Percentiles rank a stretch among this genome's conserved stretches.
Evolutionary conservation across 176 grass and related monocot genomes (phyloP).

Genomic region (Triticum monococcum): DNA sequence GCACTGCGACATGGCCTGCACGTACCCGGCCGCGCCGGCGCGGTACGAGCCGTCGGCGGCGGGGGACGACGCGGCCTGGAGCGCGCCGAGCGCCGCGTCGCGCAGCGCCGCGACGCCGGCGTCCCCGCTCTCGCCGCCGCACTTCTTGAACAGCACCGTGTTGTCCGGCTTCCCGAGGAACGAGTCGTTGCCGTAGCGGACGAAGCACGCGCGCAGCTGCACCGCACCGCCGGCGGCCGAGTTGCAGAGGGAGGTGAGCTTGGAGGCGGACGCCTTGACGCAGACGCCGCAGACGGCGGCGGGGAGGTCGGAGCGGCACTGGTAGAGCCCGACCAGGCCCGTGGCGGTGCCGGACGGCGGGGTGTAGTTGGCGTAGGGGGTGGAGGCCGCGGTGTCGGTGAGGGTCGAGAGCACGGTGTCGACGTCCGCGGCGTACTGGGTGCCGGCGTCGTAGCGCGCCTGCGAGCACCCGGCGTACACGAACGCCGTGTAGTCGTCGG

Average conservation of each 20-base stretch:
- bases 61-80: conserved; percentile 40
- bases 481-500: conserved; percentile 66
- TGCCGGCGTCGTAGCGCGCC: conserved; percentile 50
- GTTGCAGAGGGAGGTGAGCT: conserved; percentile 65
- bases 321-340: conserved; percentile 49
- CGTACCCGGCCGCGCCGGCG: conserved; percentile 60
- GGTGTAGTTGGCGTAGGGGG: conserved; percentile 57
- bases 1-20: conserved; percentile 96
- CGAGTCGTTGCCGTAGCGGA: conserved; percentile 88
- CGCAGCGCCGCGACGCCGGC: conserved; percentile 50
- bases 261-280: conserved; percentile 45
- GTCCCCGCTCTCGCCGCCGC: conserved; percentile 44
- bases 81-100: conserved; percentile 60
- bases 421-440: conserved; percentile 59
- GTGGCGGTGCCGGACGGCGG: conserved; percentile 8
- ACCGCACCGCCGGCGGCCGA: conserved; percentile 50
- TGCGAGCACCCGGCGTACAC: conserved; percentile 90
- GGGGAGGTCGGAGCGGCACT: conserved; percentile 85
- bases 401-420: conserved; percentile 55
- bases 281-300: conserved; percentile 55
- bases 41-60: conserved; percentile 32
- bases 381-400: conserved; percentile 36
- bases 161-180: conserved; percentile 75
- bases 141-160: conserved; percentile 77
- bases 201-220: conserved; percentile 90